Conservation (phyloP, 2,329 filamentous ascomycete genomes). For the Alternaria hordeiaustralica region DNA sequence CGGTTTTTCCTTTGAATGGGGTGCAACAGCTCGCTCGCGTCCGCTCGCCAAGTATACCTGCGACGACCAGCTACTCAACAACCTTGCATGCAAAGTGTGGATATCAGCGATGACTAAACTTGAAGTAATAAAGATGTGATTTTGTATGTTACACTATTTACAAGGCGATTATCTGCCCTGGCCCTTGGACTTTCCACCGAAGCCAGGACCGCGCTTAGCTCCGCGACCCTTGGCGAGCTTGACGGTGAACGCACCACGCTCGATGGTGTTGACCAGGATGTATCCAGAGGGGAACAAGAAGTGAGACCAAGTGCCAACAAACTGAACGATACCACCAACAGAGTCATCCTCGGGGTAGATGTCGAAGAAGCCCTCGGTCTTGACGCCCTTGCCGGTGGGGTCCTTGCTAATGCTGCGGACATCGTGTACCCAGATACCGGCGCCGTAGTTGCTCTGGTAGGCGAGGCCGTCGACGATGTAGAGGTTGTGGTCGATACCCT, state of each 20-base stretch:
- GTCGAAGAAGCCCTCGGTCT: constrained; percentile 52
- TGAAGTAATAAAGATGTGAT: neutral
- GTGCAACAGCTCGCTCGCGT: neutral
- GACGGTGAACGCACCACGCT: constrained; percentile 47
- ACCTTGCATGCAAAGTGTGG: neutral
- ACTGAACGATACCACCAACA: constrained; percentile 44
- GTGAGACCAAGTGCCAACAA: constrained; percentile 54
- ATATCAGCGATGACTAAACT: too few relatives aligned
- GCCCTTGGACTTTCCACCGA: constrained; percentile 26
- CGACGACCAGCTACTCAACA: neutral
- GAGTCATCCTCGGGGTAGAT: constrained; percentile 52
- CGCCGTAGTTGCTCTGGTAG: constrained; percentile 53
- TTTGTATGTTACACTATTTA: neutral
- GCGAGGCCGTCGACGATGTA: constrained; percentile 51
- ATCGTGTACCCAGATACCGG: constrained; percentile 50
- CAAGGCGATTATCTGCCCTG: neutral
- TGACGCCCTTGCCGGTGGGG: constrained; percentile 47
- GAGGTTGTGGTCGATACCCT: constrained; percentile 55
- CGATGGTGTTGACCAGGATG: constrained; percentile 48
- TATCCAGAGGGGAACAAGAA: constrained; percentile 44
- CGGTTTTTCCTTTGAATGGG: too few relatives aligned
- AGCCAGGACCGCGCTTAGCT: constrained; percentile 25
- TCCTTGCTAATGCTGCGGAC: constrained; percentile 48
- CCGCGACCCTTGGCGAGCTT: constrained; percentile 38
- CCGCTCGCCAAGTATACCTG: neutral